A percentile compares a stretch with the other conserved stretches of the same genome.
These are phyloP conservation scores for Kazachstania kunashirensis DNA, from an alignment of 805 yeast genomes.

Conservation along the genomic window DNA sequence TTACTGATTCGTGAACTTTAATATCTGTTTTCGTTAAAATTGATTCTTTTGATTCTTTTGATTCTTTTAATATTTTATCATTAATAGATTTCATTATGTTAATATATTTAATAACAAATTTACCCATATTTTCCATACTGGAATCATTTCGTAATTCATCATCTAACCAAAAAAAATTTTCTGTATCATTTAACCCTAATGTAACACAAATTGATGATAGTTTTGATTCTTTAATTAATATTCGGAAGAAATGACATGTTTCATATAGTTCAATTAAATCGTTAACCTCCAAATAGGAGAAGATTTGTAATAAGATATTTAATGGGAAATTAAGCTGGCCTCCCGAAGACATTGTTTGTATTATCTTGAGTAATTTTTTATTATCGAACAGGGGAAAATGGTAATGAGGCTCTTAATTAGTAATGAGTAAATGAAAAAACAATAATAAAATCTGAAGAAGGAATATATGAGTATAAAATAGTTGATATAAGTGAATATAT, in stretches of 20 bases:
- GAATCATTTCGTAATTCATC: neutral
- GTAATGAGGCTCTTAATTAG: too few relatives aligned
- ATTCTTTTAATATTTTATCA: slow-evolving; percentile 4
- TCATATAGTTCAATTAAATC: slow-evolving; percentile 9
- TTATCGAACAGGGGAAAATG: too few relatives aligned
- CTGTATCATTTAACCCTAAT: neutral
- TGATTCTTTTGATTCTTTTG: neutral
- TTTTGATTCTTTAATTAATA: slow-evolving; percentile 15
- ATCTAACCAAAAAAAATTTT: neutral
- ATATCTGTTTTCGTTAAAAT: neutral
- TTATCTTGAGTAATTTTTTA: too few relatives aligned
- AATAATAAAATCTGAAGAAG: too few relatives aligned
- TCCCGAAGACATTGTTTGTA: too few relatives aligned
- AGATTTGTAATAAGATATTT: slow-evolving; percentile 17
- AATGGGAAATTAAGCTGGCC: slow-evolving; percentile 19
- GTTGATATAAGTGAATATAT: too few relatives aligned
- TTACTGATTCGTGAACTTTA: neutral
- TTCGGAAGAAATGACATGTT: slow-evolving; percentile 14
- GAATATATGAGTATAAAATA: too few relatives aligned
- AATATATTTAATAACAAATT: slow-evolving; percentile 10
- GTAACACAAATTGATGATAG: neutral
- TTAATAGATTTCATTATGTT: slow-evolving; percentile 16
- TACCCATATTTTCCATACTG: neutral
- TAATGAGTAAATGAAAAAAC: too few relatives aligned
- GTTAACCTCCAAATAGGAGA: slow-evolving; percentile 15